phyloP scores from a whole-genome alignment of 495 filamentous ascomycete species.

The Penicillium pulvis region DNA sequence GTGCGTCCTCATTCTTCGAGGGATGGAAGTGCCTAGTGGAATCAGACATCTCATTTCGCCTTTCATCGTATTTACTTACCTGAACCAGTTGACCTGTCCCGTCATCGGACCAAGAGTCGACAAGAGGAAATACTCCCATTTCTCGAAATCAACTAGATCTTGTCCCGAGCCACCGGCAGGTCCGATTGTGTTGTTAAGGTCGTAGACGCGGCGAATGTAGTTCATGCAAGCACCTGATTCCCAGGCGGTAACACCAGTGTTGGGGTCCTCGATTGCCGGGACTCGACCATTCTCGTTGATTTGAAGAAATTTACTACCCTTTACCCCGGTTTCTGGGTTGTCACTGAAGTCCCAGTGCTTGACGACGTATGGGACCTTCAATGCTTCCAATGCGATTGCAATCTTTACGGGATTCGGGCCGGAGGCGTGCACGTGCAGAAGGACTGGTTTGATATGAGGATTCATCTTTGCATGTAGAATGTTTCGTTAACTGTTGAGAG shows the following conservation, averaged over 20 bases:
- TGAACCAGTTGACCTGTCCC: conserved; percentile 48
- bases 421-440: conserved; percentile 41
- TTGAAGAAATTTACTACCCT: conserved; percentile 70
- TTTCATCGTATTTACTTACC: conserved; percentile 13
- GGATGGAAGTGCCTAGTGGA: conserved; percentile 30
- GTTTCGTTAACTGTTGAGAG: neutral
- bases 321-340: conserved; percentile 47
- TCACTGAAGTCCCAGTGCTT: conserved; percentile 64
- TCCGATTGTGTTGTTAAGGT: conserved; percentile 26
- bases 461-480: neutral
- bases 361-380: conserved; percentile 64
- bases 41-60: neutral
- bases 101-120: conserved; percentile 45
- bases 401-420: conserved; percentile 62
- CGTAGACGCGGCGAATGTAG: conserved; percentile 39
- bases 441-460: conserved; percentile 28
- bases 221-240: conserved; percentile 44
- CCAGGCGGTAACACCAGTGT: conserved; percentile 45
- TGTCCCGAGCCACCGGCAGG: conserved; percentile 36
- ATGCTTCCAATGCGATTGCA: conserved; percentile 77
- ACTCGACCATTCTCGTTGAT: conserved; percentile 92
- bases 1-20: conserved; percentile 41
- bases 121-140: conserved; percentile 49
- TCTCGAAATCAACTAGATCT: conserved; percentile 47
- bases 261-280: conserved; percentile 62